Base-by-base conservation (phyloP, 192 early-diverging fungal genomes). In the Geranomyces variabilis region DNA sequence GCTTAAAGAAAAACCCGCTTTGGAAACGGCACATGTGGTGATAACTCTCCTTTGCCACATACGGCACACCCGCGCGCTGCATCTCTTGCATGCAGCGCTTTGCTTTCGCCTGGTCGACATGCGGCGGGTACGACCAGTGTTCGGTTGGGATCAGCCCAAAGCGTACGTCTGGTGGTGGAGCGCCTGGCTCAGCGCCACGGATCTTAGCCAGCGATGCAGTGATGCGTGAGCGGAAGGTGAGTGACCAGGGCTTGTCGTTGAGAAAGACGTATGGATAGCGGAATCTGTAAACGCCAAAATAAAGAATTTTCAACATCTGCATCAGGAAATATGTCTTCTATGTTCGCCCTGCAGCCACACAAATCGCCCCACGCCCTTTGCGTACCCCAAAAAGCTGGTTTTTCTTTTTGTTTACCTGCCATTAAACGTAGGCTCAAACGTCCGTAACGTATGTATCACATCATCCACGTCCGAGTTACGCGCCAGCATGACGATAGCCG, bases 191-290 rank as follows among this genome's bases (percentile, higher is more conserved):
- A 26, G 6, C 58, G 22, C 31, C 58, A 7, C 58, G 58, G 15
- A 31, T 60, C 8, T 33, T 17, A 30, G 29, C 15, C 7, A 60
- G 2, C 12, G 22, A 48, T 28, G 21, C 45, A 36, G 63, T 45
- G 41, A 64, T 29, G 17, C 43, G 33, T n/a, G 17, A 21, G 5
- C 43, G 33, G 44, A 94, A 94, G 28, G 84, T 80, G 30, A 89
- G 78, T 21, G 85, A 82, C 68, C 93, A 93, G 8, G 84, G 85
- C 48, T 82, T 81, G 61, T 93, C 82, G 83, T 93, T 94, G 46
- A 94, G 79, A 65, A 94, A 90, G 10, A 93, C 80, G 69, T 93
- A 94, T 0, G 92, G 90, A 66, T 94, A 94, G 70, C 88, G 73
- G 79, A 43, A 64, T 45, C 63, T 64, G 58, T 7, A 60, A 28